A percentile compares a stretch with the other conserved stretches of the same genome.
Conservation (phyloP, 192 early-diverging fungal genomes). For the Podila epicladia region DNA sequence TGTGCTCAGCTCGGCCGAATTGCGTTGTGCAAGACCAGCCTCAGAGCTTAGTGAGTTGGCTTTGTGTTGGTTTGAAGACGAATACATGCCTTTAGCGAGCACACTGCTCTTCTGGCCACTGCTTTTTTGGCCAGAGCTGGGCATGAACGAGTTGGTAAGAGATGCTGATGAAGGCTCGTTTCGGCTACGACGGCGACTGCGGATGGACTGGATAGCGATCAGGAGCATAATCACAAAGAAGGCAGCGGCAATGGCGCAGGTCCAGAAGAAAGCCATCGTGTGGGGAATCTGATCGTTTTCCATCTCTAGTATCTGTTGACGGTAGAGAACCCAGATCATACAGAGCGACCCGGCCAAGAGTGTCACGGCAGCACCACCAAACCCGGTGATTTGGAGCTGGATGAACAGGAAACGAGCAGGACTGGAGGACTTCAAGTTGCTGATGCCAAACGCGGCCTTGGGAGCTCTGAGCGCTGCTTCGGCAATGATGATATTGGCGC, state of each 20-base stretch:
- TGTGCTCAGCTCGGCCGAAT: slow-evolving; percentile 25
- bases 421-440: slow-evolving; percentile 31
- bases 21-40: slow-evolving; percentile 12
- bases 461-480: slow-evolving; percentile 42
- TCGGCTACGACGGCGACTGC: slow-evolving; percentile 26
- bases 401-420: slow-evolving; percentile 45
- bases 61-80: slow-evolving; percentile 14
- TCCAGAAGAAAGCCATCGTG: slow-evolving; percentile 50
- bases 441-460: slow-evolving; percentile 38
- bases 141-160: slow-evolving; percentile 10
- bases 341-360: slow-evolving; percentile 37
- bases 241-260: slow-evolving; percentile 31
- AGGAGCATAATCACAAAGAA: slow-evolving; percentile 35
- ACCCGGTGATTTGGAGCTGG: slow-evolving; percentile 46
- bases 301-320: slow-evolving; percentile 27
- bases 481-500: slow-evolving; percentile 45
- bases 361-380: slow-evolving; percentile 30
- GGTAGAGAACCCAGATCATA: slow-evolving; percentile 37
- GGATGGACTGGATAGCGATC: slow-evolving; percentile 37
- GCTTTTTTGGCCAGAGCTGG: slow-evolving; percentile 22
- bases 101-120: background rate
- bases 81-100: slow-evolving; percentile 16
- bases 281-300: slow-evolving; percentile 15
- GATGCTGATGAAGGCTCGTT: slow-evolving; percentile 7
- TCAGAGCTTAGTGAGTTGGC: slow-evolving; percentile 5